Evolutionary conservation across 2,329 filamentous ascomycete genomes (phyloP), one percentile per base, ranked within the genome.

Genomic region (Penicillium sumatraense): DNA sequence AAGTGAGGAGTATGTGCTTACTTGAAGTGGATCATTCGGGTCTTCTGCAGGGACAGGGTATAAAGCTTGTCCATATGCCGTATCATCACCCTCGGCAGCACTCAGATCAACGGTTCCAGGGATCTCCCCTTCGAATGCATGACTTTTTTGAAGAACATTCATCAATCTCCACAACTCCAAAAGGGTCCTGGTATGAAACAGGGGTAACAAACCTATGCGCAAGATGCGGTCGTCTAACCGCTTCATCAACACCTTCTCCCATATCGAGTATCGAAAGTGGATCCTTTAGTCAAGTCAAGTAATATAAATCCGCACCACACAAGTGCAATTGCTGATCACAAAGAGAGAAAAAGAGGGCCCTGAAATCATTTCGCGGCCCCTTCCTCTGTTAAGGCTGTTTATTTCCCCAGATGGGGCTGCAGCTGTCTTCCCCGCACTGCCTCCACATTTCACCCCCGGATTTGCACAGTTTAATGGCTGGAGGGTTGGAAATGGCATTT

Each of bases 1-100:
- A n/a, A n/a, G n/a, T n/a, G n/a, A n/a, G n/a, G n/a, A n/a, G n/a
- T 31, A 9, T 16, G 11, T 16, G 20, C 63, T 45, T 69, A 79
- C 77, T 66, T 80, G 80, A 9, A 86, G 74, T 7, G 84, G 84
- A 65, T 86, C 83, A 56, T 86, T 86, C 1, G 84, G 84, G 61
- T 86, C 83, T 51, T 84, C 79, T 1, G 83, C 81, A 2, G 84
- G 84, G 1, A 86, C 83, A 1, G 84, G 84, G 60, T 81, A 86
- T 3, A 86, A 74, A 2, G 84, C 84, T 66, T 86, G 83, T 20
- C 84, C 84, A 55, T 83, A 83, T 0, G 75, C 82, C 1, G 83
- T 83, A 60, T 86, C 83, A 62, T 86, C 83, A 42, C 83, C 83
- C 72, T 85, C 83, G 76, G 59, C 67, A 10, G 75, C 78, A 51